Conservation (phyloP, 1,284 basidiomycete species). For the Jaminaea rosea region DNA sequence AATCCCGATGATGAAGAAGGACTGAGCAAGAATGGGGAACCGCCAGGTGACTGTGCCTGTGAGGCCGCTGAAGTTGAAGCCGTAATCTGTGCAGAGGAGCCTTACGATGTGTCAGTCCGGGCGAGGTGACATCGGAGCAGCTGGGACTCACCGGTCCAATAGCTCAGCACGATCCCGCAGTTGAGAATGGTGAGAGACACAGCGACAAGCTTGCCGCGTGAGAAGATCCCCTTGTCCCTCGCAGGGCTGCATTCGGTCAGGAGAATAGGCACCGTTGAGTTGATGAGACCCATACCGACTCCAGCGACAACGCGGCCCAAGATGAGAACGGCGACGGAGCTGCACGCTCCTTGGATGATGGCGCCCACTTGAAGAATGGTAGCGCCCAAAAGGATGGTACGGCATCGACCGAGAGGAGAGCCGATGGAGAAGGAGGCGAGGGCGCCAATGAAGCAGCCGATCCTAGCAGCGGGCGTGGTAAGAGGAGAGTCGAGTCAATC, state of each 20-base stretch:
- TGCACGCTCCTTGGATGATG: not conserved
- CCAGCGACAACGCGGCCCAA: not conserved
- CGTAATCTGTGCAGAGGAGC: no score
- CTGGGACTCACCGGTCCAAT: no score
- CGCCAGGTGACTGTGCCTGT: conserved; percentile 1
- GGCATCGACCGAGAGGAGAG: not conserved
- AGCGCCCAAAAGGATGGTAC: conserved; percentile 1
- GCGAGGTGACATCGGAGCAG: no score
- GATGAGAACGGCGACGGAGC: not conserved
- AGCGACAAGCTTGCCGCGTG: conserved; percentile 1
- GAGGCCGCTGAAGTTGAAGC: conserved; percentile 1
- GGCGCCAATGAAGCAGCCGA: conserved; percentile 7
- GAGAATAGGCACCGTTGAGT: conserved; percentile 3
- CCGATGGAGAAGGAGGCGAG: conserved; percentile 3
- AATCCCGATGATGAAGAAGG: conserved; percentile 4
- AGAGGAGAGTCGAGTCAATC: no score
- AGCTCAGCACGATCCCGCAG: conserved; percentile 6
- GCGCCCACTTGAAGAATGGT: not conserved
- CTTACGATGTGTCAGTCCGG: no score
- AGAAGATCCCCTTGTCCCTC: not conserved
- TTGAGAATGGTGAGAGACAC: conserved; percentile 2
- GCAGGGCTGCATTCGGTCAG: conserved; percentile 4
- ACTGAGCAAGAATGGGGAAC: conserved; percentile 3
- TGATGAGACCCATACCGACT: not conserved
- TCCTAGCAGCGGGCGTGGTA: no score